Evolutionary conservation across 2,329 filamentous ascomycete species (phyloP).

Genomic region (Dothideomycetidae sp.): DNA sequence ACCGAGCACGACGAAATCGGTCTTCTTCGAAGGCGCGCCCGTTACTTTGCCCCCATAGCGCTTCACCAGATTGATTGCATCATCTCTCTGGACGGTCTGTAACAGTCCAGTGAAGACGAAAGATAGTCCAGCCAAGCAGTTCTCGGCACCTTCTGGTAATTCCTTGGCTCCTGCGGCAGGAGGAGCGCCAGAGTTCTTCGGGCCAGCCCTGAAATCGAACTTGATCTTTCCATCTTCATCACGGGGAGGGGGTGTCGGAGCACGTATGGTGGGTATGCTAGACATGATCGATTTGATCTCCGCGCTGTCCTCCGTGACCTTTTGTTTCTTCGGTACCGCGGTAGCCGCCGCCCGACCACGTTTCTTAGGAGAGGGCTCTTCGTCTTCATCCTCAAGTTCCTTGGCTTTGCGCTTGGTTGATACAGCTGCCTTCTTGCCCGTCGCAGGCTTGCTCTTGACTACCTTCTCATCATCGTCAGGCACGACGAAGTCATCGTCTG

Average conservation of each 20-base stretch:
- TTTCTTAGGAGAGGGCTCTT: conserved; percentile 38
- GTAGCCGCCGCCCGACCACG: conserved; percentile 46
- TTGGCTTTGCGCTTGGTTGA: conserved; percentile 45
- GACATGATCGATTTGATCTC: conserved; percentile 74
- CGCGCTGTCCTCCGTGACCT: conserved; percentile 50
- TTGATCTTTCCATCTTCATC: conserved; percentile 61
- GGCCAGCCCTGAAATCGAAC: conserved; percentile 44
- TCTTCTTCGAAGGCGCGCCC: conserved; percentile 74
- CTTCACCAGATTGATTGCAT: conserved; percentile 76
- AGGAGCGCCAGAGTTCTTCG: conserved; percentile 36
- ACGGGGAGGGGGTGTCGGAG: conserved; percentile 69
- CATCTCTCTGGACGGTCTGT: conserved; percentile 65
- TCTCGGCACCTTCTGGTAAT: conserved; percentile 68
- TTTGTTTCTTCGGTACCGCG: conserved; percentile 49
- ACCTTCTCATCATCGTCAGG: conserved; percentile 31
- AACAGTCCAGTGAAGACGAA: conserved; percentile 95
- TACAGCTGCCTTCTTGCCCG: conserved; percentile 21
- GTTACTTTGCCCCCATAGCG: conserved; percentile 88
- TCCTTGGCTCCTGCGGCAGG: conserved; percentile 53
- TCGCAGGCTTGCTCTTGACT: conserved; percentile 27
- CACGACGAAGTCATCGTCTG: conserved; percentile 31
- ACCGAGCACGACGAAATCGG: conserved; percentile 83
- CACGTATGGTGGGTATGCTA: conserved; percentile 66
- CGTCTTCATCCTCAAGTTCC: conserved; percentile 39
- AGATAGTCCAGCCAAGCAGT: conserved; percentile 74